Evolutionary conservation across 495 filamentous ascomycete species (phyloP).

Genomic region (Xylaria bambusicola): DNA sequence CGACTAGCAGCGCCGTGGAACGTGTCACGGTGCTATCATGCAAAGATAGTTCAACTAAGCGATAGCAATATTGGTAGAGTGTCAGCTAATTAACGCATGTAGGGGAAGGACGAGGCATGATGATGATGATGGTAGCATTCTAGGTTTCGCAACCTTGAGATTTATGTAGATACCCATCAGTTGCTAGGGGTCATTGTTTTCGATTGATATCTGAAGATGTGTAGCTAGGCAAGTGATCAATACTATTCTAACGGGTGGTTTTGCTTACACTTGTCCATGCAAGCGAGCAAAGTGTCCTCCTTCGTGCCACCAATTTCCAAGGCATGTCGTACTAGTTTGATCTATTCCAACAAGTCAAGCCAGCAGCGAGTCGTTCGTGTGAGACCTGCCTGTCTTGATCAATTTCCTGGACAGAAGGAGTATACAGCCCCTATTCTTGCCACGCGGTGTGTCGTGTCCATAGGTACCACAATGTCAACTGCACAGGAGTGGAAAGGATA

Average conservation of each 20-base stretch:
- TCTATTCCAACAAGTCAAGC: not conserved
- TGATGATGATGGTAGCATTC: not conserved
- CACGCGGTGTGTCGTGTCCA: not conserved
- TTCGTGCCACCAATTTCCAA: not conserved
- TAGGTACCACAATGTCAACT: too few relatives aligned
- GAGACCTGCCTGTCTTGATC: not conserved
- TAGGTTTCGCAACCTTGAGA: not conserved
- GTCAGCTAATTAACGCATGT: not conserved
- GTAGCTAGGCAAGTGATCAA: not conserved
- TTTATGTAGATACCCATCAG: conserved; percentile 13
- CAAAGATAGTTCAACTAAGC: not conserved
- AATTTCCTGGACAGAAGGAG: not conserved
- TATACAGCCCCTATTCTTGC: not conserved
- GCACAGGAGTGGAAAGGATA: not conserved
- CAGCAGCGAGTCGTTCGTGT: not conserved
- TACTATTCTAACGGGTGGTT: not conserved
- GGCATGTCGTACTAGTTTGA: not conserved
- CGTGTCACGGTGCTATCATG: not conserved
- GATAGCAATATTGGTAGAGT: not conserved
- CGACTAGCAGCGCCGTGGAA: not conserved
- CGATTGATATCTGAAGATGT: not conserved
- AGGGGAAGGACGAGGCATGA: not conserved
- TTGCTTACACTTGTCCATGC: not conserved
- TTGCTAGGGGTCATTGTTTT: not conserved
- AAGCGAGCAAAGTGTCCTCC: not conserved